Evolutionary conservation across 345 rosid genomes (phyloP).

Genomic region (Eucalyptus curtisii): DNA sequence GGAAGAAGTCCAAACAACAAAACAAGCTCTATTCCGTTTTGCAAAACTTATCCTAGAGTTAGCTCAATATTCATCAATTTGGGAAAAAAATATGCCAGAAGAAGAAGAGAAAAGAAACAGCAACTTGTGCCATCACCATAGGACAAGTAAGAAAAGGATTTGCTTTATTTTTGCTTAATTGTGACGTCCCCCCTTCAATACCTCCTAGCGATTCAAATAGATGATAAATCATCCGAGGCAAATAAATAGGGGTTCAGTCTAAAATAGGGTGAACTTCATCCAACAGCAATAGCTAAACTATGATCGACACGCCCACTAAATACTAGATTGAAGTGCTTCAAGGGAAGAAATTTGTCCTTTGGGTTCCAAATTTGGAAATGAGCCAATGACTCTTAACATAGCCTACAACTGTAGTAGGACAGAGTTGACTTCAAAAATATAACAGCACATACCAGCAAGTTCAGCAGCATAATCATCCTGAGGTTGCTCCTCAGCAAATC

Average conservation of each 20-base stretch:
- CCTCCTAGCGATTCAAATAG: neutral
- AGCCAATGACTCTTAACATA: neutral
- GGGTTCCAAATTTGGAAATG: neutral
- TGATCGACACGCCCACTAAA: neutral
- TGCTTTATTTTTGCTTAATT: neutral
- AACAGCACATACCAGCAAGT: conserved; percentile 62
- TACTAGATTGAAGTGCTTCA: neutral
- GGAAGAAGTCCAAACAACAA: neutral
- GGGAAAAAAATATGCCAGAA: neutral
- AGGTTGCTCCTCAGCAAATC: conserved; percentile 90
- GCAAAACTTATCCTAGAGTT: neutral
- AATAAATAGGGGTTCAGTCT: neutral
- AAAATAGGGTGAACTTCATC: neutral
- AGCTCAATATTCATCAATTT: neutral
- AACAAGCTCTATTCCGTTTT: neutral
- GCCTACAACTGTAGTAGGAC: neutral
- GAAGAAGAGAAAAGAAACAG: neutral
- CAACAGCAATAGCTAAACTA: neutral
- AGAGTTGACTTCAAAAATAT: neutral
- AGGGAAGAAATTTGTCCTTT: neutral
- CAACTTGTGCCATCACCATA: neutral
- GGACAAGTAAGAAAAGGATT: neutral
- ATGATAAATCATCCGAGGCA: neutral
- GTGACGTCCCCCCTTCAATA: neutral
- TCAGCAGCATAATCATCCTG: conserved; percentile 97